Evolutionary conservation across 2,329 filamentous ascomycete genomes (phyloP).

Genomic region (Plectosphaerella cucumerina): DNA sequence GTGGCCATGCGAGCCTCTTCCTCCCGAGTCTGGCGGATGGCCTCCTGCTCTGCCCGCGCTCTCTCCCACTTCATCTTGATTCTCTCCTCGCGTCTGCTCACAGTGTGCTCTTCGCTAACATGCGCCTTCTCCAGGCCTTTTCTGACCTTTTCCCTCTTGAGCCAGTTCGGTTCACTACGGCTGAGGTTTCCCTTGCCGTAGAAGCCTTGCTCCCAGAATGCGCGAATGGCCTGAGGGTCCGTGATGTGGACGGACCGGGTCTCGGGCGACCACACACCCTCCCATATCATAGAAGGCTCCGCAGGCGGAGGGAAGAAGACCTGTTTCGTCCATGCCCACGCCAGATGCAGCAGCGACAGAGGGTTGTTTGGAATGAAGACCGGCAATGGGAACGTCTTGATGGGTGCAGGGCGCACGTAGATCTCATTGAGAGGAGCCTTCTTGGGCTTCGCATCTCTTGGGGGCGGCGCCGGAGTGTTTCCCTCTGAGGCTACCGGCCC

Average conservation of each 20-base stretch:
- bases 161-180: slow-evolving; percentile 91
- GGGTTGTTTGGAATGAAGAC: slow-evolving; percentile 90
- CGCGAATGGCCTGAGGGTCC: slow-evolving; percentile 69
- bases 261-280: slow-evolving; percentile 74
- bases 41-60: slow-evolving; percentile 81
- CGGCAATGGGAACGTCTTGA: slow-evolving; percentile 80
- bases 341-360: slow-evolving; percentile 77
- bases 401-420: slow-evolving; percentile 75
- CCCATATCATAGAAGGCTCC: slow-evolving; percentile 61
- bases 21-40: slow-evolving; percentile 64
- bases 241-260: slow-evolving; percentile 83
- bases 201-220: slow-evolving; percentile 94
- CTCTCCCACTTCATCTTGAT: slow-evolving; percentile 85
- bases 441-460: slow-evolving; percentile 22
- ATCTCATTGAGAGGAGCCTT: slow-evolving; percentile 58
- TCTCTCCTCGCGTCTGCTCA: slow-evolving; percentile 72
- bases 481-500: too few species aligned
- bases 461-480: too few species aligned
- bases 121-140: slow-evolving; percentile 58
- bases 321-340: slow-evolving; percentile 73
- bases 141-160: slow-evolving; percentile 74
- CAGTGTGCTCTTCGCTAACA: slow-evolving; percentile 81
- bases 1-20: slow-evolving; percentile 34
- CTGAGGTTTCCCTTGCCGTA: slow-evolving; percentile 93
- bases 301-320: slow-evolving; percentile 61